Base-by-base conservation (phyloP, 257 asterid species). In the Solanum paucissectum region DNA sequence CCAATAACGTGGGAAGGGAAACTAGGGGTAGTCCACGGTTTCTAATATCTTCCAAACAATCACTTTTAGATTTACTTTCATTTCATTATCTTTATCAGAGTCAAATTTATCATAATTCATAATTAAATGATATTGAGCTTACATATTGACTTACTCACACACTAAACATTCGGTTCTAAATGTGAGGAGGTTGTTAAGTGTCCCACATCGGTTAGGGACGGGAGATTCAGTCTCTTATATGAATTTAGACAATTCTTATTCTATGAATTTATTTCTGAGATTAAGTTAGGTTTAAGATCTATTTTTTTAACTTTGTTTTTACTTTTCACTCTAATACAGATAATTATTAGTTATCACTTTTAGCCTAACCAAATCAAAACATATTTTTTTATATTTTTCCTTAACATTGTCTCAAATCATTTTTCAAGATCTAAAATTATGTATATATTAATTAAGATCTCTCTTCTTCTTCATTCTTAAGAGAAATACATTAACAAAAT, bases 401-500 rank as follows among this genome's bases (percentile, higher is more conserved):
- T 62, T 23, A 9, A 58, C 2, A 20, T 58, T 7, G 1, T 20
- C 1, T 20, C 5, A 21, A 58, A 58, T 58, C 2, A 58, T 58
- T 21, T 21, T 0, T 21, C 1, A 58, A 21, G 0, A 58, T 21
- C 2, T 7, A 58, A 58, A 3, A 58, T 2, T 20, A 58, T 5
- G 0, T 21, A 60, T 0, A 8, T 0, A 60, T 23, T 0, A 23
- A 23, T 18, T 52, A 52, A 18, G 62, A 52, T 18, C n/a, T 18
- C 62, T 18, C n/a, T 52, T 6, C n/a, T 52, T 6, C 62, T 52
- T 18, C 62, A 52, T 52, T 0, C 4, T 18, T 0, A 52, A 52
- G 62, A 52, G 6, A 6, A 46, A 46, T 4, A 0, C 20, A 13
- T 0, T 1, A 2, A 52, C 4, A 52, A 52, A 55, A 55, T 0